Evolutionary conservation across 768 basidiomycete genomes (phyloP).

Genomic region (Leccinum sublutescens): DNA sequence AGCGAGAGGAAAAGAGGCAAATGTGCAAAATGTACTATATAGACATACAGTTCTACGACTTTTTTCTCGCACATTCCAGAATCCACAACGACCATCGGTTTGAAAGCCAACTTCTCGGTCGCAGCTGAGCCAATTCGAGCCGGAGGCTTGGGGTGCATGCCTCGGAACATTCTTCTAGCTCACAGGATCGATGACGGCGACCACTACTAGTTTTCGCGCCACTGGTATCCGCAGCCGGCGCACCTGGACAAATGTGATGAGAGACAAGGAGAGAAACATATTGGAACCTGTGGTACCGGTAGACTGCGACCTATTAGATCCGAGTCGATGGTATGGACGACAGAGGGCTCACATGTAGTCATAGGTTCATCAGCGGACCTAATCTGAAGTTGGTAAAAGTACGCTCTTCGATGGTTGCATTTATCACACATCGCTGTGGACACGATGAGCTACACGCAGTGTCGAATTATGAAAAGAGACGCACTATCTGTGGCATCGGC

Average conservation of each 20-base stretch:
- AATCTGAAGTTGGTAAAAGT: constrained; percentile 96
- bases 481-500: constrained; percentile 83
- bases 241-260: constrained; percentile 41
- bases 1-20: neutral
- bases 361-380: constrained; percentile 91
- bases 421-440: constrained; percentile 58
- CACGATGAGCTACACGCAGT: neutral
- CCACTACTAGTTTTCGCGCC: constrained; percentile 58
- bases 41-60: too few species aligned
- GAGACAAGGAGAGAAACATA: neutral
- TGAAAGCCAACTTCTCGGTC: too few species aligned
- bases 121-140: too few species aligned
- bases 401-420: constrained; percentile 84
- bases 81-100: too few species aligned
- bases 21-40: too few species aligned
- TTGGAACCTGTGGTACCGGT: constrained; percentile 42
- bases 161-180: too few species aligned
- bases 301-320: constrained; percentile 42
- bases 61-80: too few species aligned
- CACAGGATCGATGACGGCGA: neutral
- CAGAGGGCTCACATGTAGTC: constrained; percentile 44
- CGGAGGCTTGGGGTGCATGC: too few species aligned
- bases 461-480: constrained; percentile 8
- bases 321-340: neutral
- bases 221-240: constrained; percentile 60